Percentiles rank a stretch among this genome's conserved stretches.
phyloP scores from a whole-genome alignment of 768 basidiomycete species.

The Leccinum uliginosum region DNA sequence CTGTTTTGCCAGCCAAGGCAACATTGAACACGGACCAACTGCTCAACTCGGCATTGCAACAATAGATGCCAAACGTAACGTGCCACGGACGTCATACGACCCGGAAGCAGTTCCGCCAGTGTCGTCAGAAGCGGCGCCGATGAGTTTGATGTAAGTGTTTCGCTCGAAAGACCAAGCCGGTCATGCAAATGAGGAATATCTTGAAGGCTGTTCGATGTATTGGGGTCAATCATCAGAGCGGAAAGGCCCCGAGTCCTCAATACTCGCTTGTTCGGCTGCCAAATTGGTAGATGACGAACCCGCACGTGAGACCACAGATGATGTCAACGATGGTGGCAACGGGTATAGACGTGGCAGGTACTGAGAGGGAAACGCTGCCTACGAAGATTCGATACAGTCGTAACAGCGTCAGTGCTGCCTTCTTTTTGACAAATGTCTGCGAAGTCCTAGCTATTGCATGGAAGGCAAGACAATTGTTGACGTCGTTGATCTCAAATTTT shows the following conservation, averaged over 20 bases:
- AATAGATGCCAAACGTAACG: conserved; percentile 91
- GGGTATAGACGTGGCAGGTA: conserved; percentile 80
- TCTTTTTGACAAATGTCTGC: no score
- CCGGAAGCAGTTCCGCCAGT: conserved; percentile 74
- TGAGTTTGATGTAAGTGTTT: conserved; percentile 59
- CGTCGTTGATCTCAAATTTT: conserved; percentile 91
- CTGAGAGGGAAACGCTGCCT: conserved; percentile 85
- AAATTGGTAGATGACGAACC: conserved; percentile 76
- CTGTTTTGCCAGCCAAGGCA: conserved; percentile 84
- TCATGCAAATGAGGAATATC: conserved; percentile 88
- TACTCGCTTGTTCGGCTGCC: conserved; percentile 65
- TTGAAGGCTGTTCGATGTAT: conserved; percentile 51
- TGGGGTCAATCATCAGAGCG: not conserved
- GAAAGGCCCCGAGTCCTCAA: not conserved
- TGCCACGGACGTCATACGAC: conserved; percentile 73
- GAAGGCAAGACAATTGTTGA: conserved; percentile 92
- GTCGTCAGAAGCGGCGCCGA: conserved; percentile 74
- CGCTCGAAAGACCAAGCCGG: conserved; percentile 69
- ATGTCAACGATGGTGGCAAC: conserved; percentile 87
- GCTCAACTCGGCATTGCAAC: conserved; percentile 61
- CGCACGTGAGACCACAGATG: conserved; percentile 68
- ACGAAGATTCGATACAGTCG: no score
- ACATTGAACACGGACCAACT: conserved; percentile 84
- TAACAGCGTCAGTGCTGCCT: no score
- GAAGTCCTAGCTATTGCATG: conserved; percentile 99